Evolutionary conservation across 1,139 yeast genomes (phyloP).

Genomic region (Saccharomyces hybrid): DNA sequence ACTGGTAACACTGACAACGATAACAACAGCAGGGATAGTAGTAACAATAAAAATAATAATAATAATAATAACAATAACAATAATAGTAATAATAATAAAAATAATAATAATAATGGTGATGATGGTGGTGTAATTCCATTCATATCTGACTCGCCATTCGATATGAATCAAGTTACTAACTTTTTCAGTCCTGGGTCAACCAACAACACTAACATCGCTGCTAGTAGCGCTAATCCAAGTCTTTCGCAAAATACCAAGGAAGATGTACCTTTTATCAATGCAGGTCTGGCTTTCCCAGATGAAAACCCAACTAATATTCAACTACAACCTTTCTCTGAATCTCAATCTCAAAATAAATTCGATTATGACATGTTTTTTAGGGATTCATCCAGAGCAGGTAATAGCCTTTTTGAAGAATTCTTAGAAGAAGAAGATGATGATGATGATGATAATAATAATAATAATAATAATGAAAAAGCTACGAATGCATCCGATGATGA

Average conservation of each 20-base stretch:
- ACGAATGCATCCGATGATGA: slow-evolving; percentile 9
- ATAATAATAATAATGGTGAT: slow-evolving; percentile 4
- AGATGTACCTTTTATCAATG: slow-evolving; percentile 18
- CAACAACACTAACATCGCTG: not conserved
- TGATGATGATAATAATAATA: slow-evolving; percentile 2
- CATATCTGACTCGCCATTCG: slow-evolving; percentile 2
- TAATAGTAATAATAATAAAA: too few relatives aligned
- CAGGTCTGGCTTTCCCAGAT: slow-evolving; percentile 22
- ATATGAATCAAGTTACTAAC: slow-evolving; percentile 1
- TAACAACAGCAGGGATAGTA: slow-evolving; percentile 5
- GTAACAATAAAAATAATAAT: not conserved
- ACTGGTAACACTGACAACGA: slow-evolving; percentile 2
- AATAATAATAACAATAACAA: not conserved
- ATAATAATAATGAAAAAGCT: slow-evolving; percentile 4
- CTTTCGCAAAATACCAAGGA: not conserved
- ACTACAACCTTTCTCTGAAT: not conserved
- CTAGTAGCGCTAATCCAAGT: not conserved
- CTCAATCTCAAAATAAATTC: not conserved
- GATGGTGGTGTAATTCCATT: slow-evolving; percentile 1
- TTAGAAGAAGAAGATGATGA: slow-evolving; percentile 7
- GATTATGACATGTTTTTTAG: slow-evolving; percentile 4
- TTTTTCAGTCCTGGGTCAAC: slow-evolving; percentile 2
- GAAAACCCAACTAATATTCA: slow-evolving; percentile 2
- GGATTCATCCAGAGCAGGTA: slow-evolving; percentile 1
- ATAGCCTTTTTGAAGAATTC: slow-evolving; percentile 7